Conservation (phyloP, 345 rosid genomes). For the Populus alba region DNA sequence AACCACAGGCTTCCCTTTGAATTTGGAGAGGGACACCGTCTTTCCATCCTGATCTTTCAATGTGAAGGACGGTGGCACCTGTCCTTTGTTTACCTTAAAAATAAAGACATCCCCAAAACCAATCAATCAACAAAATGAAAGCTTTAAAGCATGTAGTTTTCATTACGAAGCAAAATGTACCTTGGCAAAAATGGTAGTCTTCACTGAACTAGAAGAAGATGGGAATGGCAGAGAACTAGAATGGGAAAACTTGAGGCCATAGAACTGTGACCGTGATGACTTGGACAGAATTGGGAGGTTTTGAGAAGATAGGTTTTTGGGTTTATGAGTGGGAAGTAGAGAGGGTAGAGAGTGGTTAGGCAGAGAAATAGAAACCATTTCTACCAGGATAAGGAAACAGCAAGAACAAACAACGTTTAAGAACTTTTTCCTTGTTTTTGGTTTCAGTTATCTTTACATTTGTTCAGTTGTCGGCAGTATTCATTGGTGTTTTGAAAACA, state of each 20-base stretch:
- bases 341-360: conserved; percentile 35
- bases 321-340: conserved; percentile 31
- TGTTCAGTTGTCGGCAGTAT: conserved; percentile 2
- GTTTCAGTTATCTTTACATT: neutral
- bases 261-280: conserved; percentile 61
- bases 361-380: conserved; percentile 52
- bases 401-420: neutral
- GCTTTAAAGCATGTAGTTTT: neutral
- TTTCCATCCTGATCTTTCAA: conserved; percentile 91
- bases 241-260: conserved; percentile 55
- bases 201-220: conserved; percentile 32
- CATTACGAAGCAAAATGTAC: conserved; percentile 46
- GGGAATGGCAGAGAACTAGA: conserved; percentile 35
- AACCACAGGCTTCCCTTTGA: conserved; percentile 93
- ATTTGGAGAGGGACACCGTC: conserved; percentile 61
- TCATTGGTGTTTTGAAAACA: conserved; percentile 25
- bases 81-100: conserved; percentile 70
- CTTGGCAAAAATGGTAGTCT: conserved; percentile 60
- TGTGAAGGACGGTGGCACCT: conserved; percentile 71
- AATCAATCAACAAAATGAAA: neutral
- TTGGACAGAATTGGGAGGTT: conserved; percentile 32
- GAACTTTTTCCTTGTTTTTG: neutral
- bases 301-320: conserved; percentile 30
- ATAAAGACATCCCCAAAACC: neutral
- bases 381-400: neutral